Percentiles rank a stretch among this genome's conserved stretches.
Evolutionary conservation across 106 monocot genomes (phyloP).

Genomic region (Triglochin maritima): DNA sequence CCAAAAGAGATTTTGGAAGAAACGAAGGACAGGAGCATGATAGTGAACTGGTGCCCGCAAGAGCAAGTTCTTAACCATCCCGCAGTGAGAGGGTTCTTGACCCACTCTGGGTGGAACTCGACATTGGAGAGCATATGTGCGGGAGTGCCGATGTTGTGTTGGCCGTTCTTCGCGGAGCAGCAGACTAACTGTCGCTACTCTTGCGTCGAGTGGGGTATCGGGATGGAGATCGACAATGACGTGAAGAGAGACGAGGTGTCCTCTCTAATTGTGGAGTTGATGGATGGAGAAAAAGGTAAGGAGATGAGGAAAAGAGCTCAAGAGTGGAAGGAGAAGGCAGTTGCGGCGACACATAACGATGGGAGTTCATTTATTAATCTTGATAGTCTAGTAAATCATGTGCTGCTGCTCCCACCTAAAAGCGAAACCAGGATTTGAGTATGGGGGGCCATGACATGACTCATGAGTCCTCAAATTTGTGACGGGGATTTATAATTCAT

Average conservation of each 20-base stretch:
- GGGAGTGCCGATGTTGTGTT: constrained; percentile 23
- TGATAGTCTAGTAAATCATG: neutral
- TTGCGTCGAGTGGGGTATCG: constrained; percentile 2
- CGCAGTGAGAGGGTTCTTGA: constrained; percentile 42
- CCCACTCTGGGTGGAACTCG: constrained; percentile 77
- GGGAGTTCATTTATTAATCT: neutral
- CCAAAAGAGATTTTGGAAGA: neutral
- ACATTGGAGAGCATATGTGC: constrained; percentile 29
- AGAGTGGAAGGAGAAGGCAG: constrained; percentile 2
- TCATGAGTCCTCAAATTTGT: no score
- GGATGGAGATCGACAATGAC: constrained; percentile 1
- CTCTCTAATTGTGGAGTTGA: neutral
- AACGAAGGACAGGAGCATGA: neutral
- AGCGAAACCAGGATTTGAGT: no score
- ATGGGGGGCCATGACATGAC: no score
- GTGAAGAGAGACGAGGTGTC: constrained; percentile 1
- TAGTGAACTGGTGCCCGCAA: neutral
- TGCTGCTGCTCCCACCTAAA: no score
- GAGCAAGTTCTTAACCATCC: constrained; percentile 11
- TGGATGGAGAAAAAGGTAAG: constrained; percentile 6
- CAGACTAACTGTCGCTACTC: constrained; percentile 14
- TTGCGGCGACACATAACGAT: neutral
- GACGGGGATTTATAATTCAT: no score
- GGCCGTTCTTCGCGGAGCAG: constrained; percentile 31
- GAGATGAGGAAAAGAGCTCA: neutral